Evolutionary conservation across 164 flowering plant species (phyloP).

Genomic region (Aristolochia fimbriata): DNA sequence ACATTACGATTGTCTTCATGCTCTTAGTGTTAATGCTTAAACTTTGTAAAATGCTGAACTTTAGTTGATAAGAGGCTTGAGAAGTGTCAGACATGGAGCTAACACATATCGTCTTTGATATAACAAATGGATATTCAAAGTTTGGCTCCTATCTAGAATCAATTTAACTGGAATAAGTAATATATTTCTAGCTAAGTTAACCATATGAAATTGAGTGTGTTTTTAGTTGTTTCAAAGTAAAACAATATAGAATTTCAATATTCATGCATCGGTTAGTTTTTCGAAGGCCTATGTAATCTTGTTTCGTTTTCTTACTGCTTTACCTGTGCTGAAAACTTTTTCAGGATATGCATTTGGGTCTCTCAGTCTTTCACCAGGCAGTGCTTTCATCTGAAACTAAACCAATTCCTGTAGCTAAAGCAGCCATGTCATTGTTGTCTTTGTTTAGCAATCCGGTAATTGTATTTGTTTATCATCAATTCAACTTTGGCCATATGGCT

Average conservation of each 20-base stretch:
- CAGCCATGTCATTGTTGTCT: conserved; percentile 60
- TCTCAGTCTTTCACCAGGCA: conserved; percentile 59
- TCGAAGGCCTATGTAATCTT: no score
- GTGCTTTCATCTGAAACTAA: conserved; percentile 55
- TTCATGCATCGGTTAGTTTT: no score
- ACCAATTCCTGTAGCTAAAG: conserved; percentile 66
- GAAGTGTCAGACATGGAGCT: no score
- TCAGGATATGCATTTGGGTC: conserved; percentile 45
- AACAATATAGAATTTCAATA: no score
- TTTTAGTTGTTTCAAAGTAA: background rate
- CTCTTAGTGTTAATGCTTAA: background rate
- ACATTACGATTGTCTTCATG: background rate
- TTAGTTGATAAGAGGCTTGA: no score
- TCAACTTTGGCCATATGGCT: background rate
- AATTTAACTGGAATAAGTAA: no score
- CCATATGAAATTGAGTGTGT: background rate
- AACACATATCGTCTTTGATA: no score
- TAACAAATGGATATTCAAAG: no score
- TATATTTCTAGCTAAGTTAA: no score
- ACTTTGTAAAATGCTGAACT: background rate
- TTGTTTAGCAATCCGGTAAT: conserved; percentile 64
- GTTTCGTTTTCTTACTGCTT: no score
- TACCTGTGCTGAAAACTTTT: conserved; percentile 4
- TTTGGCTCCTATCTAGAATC: no score
- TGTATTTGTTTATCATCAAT: background rate